phyloP scores from a whole-genome alignment of 305 asterid genomes.

The Solanum aculeatissimum region DNA sequence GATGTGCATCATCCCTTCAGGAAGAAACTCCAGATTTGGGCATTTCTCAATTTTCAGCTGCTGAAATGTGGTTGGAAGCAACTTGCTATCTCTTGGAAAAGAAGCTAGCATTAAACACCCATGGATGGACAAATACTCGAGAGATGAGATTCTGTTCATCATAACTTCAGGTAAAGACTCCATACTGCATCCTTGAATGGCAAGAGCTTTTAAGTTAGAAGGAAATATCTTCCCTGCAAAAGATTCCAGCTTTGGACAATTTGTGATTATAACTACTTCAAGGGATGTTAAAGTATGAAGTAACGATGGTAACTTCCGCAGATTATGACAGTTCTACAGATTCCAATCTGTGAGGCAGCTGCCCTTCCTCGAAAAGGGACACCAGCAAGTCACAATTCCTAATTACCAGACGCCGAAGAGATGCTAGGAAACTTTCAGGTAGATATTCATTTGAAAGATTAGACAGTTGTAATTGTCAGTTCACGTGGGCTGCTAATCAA shows the following conservation, averaged over 20 bases:
- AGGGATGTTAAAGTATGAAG: slow-evolving; percentile 21
- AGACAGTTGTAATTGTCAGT: slow-evolving; percentile 21
- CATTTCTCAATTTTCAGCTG: slow-evolving; percentile 28
- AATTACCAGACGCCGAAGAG: slow-evolving; percentile 28
- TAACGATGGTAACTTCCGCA: slow-evolving; percentile 24
- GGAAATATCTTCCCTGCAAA: slow-evolving; percentile 25
- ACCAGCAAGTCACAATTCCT: slow-evolving; percentile 19
- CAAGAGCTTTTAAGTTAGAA: slow-evolving; percentile 28
- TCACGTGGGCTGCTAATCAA: slow-evolving; percentile 12
- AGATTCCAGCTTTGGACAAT: slow-evolving; percentile 28
- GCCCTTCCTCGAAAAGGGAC: slow-evolving; percentile 19
- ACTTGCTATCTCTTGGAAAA: slow-evolving; percentile 14
- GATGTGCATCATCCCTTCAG: slow-evolving; percentile 31
- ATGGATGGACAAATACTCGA: slow-evolving; percentile 18
- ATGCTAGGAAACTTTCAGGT: slow-evolving; percentile 22
- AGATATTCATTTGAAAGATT: slow-evolving; percentile 17
- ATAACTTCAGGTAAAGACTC: slow-evolving; percentile 25
- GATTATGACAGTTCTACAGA: slow-evolving; percentile 30
- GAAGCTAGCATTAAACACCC: slow-evolving; percentile 35
- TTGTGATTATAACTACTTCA: slow-evolving; percentile 27
- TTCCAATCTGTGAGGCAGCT: slow-evolving; percentile 27
- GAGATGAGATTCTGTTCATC: slow-evolving; percentile 23
- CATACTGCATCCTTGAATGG: slow-evolving; percentile 32
- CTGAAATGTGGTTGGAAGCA: slow-evolving; percentile 31
- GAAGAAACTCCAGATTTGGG: slow-evolving; percentile 31